Conservation (phyloP, 2,329 filamentous ascomycete genomes). For the Cordyceps cicadae region DNA sequence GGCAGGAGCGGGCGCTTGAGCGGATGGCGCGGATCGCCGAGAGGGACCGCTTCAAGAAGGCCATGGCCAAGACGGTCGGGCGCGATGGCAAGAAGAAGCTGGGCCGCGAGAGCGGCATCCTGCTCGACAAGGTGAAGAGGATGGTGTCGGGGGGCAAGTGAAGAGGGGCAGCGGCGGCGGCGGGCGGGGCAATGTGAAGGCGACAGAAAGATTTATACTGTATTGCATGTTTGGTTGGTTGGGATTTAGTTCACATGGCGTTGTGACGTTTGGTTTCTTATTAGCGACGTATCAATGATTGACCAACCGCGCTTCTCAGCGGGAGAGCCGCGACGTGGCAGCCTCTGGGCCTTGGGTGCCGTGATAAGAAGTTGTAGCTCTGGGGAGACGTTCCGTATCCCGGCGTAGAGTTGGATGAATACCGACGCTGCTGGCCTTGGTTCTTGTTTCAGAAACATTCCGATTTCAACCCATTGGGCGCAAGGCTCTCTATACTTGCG, state of each 20-base stretch:
- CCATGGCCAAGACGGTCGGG: conserved; percentile 66
- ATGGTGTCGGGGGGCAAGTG: conserved; percentile 44
- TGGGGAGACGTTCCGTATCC: background rate
- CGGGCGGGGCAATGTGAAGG: background rate
- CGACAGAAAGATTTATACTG: background rate
- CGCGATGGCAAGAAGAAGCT: conserved; percentile 70
- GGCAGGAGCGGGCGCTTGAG: conserved; percentile 47
- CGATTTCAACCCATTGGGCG: background rate
- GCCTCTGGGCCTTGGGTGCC: background rate
- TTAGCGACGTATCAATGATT: background rate
- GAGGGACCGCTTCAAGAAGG: conserved; percentile 54
- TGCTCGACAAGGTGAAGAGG: conserved; percentile 70
- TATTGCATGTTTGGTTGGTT: background rate
- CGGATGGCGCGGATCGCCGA: conserved; percentile 57
- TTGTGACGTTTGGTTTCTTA: background rate
- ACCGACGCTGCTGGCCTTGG: background rate
- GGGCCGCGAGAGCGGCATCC: conserved; percentile 68
- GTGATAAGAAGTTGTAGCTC: background rate
- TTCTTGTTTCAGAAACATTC: background rate
- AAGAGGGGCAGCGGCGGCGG: background rate
- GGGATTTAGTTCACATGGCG: background rate
- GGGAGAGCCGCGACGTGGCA: background rate
- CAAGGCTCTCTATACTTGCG: background rate
- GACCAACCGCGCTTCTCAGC: background rate
- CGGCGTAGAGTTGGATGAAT: background rate